Base-by-base conservation (phyloP, 768 basidiomycete species). In the Russula ochroleuca region DNA sequence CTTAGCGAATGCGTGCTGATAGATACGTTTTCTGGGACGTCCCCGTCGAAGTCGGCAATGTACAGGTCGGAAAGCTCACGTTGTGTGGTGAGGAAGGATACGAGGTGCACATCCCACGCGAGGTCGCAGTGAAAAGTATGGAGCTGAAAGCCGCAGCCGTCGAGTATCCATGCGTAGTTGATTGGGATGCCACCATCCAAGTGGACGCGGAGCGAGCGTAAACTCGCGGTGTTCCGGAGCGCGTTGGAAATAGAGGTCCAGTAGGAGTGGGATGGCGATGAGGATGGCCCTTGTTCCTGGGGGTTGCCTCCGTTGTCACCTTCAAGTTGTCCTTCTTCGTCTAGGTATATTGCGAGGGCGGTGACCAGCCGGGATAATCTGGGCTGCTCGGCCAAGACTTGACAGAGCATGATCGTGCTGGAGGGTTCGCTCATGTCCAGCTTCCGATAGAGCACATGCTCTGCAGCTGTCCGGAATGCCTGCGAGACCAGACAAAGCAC, bases 81-180 rank as follows among this genome's bases (percentile, higher is more conserved):
- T 69, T 86, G 85, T 0, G 73, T 70, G 55, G 78, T 77, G 6
- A 86, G 76, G 68, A 86, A 86, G 21, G 75, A 70, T 48, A 82
- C 75, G 37, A 88, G 82, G 64, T 79, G 69, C 17, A 66, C 62
- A 68, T 87, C 85, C 87, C 87, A 88, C 64, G 80, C 78, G 48
- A 88, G 77, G 70, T 88, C 87, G 69, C 85, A 86, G 66, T 84
- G 82, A 63, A 88, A 85, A 19, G 76, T 78, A 38, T 74, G 79
- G n/a, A 88, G 82, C 37, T 74, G 81, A 68, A 87, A 88, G 0
- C 73, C 71, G 62, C 78, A 80, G 2, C 71, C 73, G 4, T 73
- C 56, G 10, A 79, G 72, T 49, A 78, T 73, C 78, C 78, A 78
- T 1, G 78, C 73, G 14, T 71, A 69, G 23, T 72, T 70, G 28